These are phyloP conservation scores for Prunus dulcis DNA, from an alignment of 306 rosid genomes.

Conservation along the genomic window DNA sequence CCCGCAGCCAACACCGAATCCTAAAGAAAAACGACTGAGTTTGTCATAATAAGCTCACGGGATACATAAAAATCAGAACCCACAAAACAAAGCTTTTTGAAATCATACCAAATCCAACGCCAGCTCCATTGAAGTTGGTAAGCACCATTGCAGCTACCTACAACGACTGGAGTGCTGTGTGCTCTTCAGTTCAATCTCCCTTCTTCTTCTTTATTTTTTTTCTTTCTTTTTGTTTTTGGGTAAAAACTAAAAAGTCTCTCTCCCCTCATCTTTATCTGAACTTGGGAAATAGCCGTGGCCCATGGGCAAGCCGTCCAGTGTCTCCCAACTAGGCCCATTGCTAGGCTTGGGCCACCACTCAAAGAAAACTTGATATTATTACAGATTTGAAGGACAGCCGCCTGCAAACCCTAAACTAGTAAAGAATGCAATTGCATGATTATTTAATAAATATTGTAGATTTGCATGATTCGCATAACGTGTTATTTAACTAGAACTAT, in stretches of 20 bases:
- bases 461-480: neutral
- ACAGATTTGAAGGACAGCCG: no score
- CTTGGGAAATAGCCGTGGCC: neutral
- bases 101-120: conserved; percentile 80
- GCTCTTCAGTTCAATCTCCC: neutral
- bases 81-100: neutral
- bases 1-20: conserved; percentile 95
- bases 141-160: conserved; percentile 52
- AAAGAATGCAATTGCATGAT: neutral
- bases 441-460: neutral
- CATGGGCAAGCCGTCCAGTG: neutral
- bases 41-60: neutral
- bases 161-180: neutral
- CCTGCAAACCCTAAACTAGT: no score
- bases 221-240: no score
- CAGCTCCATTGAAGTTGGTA: conserved; percentile 74
- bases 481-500: neutral
- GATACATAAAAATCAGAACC: neutral
- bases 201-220: neutral
- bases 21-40: conserved; percentile 29
- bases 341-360: neutral
- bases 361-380: neutral
- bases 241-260: no score
- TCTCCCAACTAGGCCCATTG: neutral
- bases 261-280: neutral